Percentiles rank a stretch among this genome's conserved stretches.
phyloP scores from a whole-genome alignment of 2,329 filamentous ascomycete species.

The Aspergillus hortae region DNA sequence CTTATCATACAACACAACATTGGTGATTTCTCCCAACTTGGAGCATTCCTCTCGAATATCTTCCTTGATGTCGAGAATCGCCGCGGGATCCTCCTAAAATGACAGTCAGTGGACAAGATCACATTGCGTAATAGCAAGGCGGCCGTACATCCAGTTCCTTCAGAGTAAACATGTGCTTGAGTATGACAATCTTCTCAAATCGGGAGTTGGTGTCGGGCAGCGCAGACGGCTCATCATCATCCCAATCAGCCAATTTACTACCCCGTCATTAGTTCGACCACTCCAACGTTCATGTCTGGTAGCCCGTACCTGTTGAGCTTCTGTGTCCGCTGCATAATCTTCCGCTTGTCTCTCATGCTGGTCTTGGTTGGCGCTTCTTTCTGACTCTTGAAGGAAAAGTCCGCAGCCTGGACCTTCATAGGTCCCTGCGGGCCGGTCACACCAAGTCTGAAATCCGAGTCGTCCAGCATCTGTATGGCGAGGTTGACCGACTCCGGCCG shows the following conservation, averaged over 20 bases:
- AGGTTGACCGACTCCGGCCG: conserved; percentile 85
- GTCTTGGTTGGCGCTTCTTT: conserved; percentile 59
- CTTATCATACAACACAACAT: conserved; percentile 83
- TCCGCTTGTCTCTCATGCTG: conserved; percentile 70
- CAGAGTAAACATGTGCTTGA: conserved; percentile 91
- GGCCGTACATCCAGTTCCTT: conserved; percentile 63
- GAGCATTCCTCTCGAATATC: conserved; percentile 87
- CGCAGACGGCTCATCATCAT: conserved; percentile 72
- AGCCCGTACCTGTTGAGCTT: conserved; percentile 66
- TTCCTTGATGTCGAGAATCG: conserved; percentile 86
- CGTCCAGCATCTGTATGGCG: conserved; percentile 52
- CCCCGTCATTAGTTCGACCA: conserved; percentile 13
- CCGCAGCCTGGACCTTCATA: conserved; percentile 80
- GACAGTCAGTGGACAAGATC: conserved; percentile 15
- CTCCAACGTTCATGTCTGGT: background rate
- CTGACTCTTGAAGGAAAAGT: conserved; percentile 86
- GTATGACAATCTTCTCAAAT: conserved; percentile 77
- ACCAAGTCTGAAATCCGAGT: conserved; percentile 68
- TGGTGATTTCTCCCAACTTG: conserved; percentile 83
- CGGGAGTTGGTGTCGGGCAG: conserved; percentile 54
- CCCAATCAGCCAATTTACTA: conserved; percentile 91
- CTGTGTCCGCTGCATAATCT: conserved; percentile 87
- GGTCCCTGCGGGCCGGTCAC: conserved; percentile 51
- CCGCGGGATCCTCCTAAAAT: conserved; percentile 67
- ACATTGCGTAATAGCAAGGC: background rate